Evolutionary conservation across 225 moss, liverwort and hornwort genomes (phyloP).

Genomic region (Bryum argenteum): DNA sequence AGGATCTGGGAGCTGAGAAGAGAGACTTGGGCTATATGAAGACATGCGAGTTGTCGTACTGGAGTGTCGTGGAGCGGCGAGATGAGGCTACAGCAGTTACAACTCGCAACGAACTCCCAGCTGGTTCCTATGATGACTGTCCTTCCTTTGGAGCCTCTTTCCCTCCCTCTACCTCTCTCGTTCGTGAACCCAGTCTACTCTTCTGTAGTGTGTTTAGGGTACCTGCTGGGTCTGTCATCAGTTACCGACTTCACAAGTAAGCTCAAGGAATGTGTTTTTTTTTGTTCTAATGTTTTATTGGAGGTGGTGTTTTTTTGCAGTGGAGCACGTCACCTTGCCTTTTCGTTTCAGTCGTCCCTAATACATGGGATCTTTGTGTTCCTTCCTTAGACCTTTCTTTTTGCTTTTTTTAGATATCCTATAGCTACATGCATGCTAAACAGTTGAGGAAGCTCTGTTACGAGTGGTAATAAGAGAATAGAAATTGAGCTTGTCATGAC

Average conservation of each 20-base stretch:
- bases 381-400: neutral
- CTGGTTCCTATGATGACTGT: conserved; percentile 48
- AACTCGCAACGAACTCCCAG: conserved; percentile 50
- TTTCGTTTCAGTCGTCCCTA: conserved; percentile 18
- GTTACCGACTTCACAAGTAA: conserved; percentile 43
- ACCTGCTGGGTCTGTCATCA: conserved; percentile 36
- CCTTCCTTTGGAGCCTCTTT: conserved; percentile 33
- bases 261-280: conserved; percentile 2
- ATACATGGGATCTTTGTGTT: conserved; percentile 33
- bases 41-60: conserved; percentile 35
- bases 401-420: neutral
- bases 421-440: too few species aligned
- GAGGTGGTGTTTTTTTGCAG: too few species aligned
- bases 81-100: conserved; percentile 47
- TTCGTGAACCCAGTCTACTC: conserved; percentile 15
- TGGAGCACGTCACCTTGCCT: conserved; percentile 32
- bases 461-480: too few species aligned
- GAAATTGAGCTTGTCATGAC: too few species aligned
- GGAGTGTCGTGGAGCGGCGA: conserved; percentile 30
- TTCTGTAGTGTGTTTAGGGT: neutral
- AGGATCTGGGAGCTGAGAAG: conserved; percentile 9
- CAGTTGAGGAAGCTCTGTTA: too few species aligned
- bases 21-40: neutral
- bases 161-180: neutral
- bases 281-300: too few species aligned